Base-by-base conservation (phyloP, 441 rosid genomes). In the Adansonia rubrostipa region DNA sequence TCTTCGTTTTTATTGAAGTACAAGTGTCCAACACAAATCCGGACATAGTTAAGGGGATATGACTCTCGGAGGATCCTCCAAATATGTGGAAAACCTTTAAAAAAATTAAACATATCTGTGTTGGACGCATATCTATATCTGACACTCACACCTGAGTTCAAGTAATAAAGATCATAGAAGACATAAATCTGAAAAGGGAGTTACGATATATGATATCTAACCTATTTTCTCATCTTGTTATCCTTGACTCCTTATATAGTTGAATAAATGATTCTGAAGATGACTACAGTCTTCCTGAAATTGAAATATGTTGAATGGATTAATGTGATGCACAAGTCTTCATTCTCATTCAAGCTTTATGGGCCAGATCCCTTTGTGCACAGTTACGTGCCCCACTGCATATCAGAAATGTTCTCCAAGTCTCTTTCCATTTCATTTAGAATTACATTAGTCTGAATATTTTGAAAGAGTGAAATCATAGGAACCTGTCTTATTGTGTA, bases 151-250 rank as follows among this genome's bases (percentile, higher is more conserved):
- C 42, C 42, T 36, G 42, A 36, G 42, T 36, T 36, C 42, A 36
- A 36, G 42, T 36, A 36, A 36, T 36, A 36, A 36, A 36, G 42
- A 36, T 36, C 42, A 36, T 36, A 36, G 42, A 33, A 54, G 13
- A 40, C 44, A 61, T 33, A 33, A 33, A 33, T 36, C 42, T 36
- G 42, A 36, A 36, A 36, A 36, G 42, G 42, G 42, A 36, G 42
- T 36, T 36, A 36, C 5, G 42, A 36, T 36, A 36, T 36, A 36
- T 36, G 42, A 36, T 36, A 36, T 36, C 42, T 45, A 20, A 74
- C 20, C 66, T 74, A 47, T 74, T 61, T 74, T 44, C 44, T 11
- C 47, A 71, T 71, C 33, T 61, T 45, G 57, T 74, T 60, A 58
- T 57, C 1, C 53, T 60, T 60, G 45, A 47, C 7, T 74, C 56